These are phyloP conservation scores for Suhomyces emberorum DNA, from an alignment of 805 yeast species.

Conservation along the genomic window DNA sequence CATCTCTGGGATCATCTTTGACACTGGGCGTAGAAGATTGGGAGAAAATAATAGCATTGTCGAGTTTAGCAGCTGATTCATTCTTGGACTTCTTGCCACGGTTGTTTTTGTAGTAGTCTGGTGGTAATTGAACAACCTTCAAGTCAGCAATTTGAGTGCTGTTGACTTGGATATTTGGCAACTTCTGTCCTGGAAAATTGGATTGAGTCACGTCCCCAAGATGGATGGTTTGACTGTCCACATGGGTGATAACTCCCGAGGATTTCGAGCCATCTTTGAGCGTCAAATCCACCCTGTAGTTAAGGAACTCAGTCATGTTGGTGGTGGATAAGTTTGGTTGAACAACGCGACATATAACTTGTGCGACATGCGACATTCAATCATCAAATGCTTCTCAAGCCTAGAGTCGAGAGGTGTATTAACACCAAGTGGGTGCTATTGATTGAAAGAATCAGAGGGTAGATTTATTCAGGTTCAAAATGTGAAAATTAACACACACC, in stretches of 20 bases:
- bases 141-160: slow-evolving; percentile 50
- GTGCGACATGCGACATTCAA: too few relatives aligned
- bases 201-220: slow-evolving; percentile 21
- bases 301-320: slow-evolving; percentile 38
- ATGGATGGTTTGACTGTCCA: slow-evolving; percentile 26
- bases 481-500: too few relatives aligned
- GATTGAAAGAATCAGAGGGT: too few relatives aligned
- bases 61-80: slow-evolving; percentile 15
- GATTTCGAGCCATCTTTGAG: slow-evolving; percentile 38
- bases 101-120: slow-evolving; percentile 16
- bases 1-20: slow-evolving; percentile 1
- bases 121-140: slow-evolving; percentile 55
- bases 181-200: slow-evolving; percentile 8
- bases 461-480: too few relatives aligned
- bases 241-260: slow-evolving; percentile 32
- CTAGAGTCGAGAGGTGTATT: too few relatives aligned
- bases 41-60: slow-evolving; percentile 29
- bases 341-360: too few relatives aligned
- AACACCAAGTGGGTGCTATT: too few relatives aligned
- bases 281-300: slow-evolving; percentile 37
- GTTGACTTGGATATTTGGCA: slow-evolving; percentile 15
- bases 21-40: slow-evolving; percentile 8
- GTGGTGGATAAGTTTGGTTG: too few relatives aligned
- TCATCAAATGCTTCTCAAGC: too few relatives aligned
- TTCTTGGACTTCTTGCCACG: slow-evolving; percentile 12